These are phyloP conservation scores for Cercophora sp. DNA, from an alignment of 495 filamentous ascomycete species.

Conservation along the genomic window DNA sequence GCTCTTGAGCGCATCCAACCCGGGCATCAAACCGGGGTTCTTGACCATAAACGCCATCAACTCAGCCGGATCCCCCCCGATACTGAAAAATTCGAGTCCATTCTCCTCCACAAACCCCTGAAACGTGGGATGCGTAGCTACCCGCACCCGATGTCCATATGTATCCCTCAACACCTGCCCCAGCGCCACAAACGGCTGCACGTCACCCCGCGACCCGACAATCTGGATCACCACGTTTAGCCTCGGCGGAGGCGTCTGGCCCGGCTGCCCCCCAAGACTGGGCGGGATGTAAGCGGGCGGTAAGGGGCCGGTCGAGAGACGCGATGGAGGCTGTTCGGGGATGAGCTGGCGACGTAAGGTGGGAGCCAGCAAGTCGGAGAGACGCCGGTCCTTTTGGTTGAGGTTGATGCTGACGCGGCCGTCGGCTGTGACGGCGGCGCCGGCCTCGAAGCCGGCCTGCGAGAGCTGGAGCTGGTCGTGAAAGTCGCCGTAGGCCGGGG, in stretches of 20 bases:
- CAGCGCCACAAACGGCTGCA: slow-evolving; percentile 71
- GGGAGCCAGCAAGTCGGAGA: slow-evolving; percentile 64
- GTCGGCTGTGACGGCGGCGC: slow-evolving; percentile 51
- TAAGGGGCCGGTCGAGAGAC: slow-evolving; percentile 34
- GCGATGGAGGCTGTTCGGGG: slow-evolving; percentile 25
- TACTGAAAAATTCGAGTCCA: slow-evolving; percentile 65
- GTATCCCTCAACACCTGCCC: slow-evolving; percentile 64
- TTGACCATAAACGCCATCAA: slow-evolving; percentile 83
- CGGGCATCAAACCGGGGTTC: slow-evolving; percentile 68
- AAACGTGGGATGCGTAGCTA: slow-evolving; percentile 68
- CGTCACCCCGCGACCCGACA: slow-evolving; percentile 71
- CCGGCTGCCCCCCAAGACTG: slow-evolving; percentile 55
- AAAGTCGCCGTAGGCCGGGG: slow-evolving; percentile 43
- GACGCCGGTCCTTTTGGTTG: slow-evolving; percentile 56
- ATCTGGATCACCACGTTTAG: slow-evolving; percentile 79
- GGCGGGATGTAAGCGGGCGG: slow-evolving; percentile 60
- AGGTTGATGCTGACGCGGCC: slow-evolving; percentile 75
- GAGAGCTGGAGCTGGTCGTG: slow-evolving; percentile 44
- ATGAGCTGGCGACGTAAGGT: slow-evolving; percentile 58
- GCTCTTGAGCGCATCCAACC: slow-evolving; percentile 57
- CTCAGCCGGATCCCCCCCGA: slow-evolving; percentile 69
- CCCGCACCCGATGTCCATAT: slow-evolving; percentile 64
- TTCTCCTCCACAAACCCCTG: slow-evolving; percentile 63
- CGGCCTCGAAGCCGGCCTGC: slow-evolving; percentile 47
- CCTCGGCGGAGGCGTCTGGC: slow-evolving; percentile 51